Evolutionary conservation across 73 alveolate genomes (phyloP), one percentile per base, ranked within the genome.

Genomic region (Tetrahymena malaccensis): DNA sequence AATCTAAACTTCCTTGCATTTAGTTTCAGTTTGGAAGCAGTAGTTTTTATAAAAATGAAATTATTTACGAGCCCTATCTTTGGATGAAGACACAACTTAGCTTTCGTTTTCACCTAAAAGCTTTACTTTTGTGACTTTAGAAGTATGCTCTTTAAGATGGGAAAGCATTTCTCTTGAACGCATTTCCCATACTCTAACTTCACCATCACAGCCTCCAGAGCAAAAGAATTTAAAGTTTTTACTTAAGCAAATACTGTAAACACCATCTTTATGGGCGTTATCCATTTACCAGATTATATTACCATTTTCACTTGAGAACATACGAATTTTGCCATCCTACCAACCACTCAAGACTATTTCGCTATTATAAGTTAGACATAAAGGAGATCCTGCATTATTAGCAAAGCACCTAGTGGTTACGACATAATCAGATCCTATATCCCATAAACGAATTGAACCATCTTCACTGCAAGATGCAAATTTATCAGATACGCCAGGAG

Each of bases 191-290:
- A 99, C 98, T 96, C 99, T 94, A 55, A 98, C 98, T 96, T 98
- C 99, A 27, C 99, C 99, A 31, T 97, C 99, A 10, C 94, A 94
- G 5, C 99, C 99, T 22, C 99, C 99, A 85, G 99, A 97, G 93
- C 98, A 96, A 40, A 99, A 94, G 96, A 99, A 98, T 94, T 98
- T 97, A 84, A 94, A 94, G 94, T 98, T 98, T 93, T 97, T 95
- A 85, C 98, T 96, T 56, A 98, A 94, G 83, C 99, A 97, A 15
- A 99, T 96, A 35, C 99, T 96, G 2, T 99, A 96, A 27, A 99
- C 99, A 57, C 99, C 99, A 56, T 97, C 98, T 58, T 97, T 98
- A 94, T 99, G 99, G 35, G 99, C 99, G 95, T 99, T 98, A 96
- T 99, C 99, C 58, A 99, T 98, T 55, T 98, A 98, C 99, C 99